A percentile compares a stretch with the other conserved stretches of the same genome.
Conservation (phyloP, 306 rosid species). For the Corylus heterophylla region DNA sequence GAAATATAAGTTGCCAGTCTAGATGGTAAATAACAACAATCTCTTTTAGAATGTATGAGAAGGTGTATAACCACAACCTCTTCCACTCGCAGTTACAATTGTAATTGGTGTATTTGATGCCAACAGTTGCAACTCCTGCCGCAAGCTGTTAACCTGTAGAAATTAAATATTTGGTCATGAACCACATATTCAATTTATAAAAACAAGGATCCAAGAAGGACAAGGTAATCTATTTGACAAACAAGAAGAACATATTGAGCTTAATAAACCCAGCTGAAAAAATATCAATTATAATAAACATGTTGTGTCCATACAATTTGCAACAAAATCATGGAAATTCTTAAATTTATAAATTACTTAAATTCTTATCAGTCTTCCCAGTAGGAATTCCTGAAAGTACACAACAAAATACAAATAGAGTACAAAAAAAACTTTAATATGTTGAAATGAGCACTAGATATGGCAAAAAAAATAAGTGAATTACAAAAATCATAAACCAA, state of each 20-base stretch:
- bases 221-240: neutral
- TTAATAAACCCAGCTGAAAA: neutral
- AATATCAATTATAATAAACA: neutral
- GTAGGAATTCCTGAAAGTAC: neutral
- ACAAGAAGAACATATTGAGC: neutral
- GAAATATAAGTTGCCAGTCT: neutral
- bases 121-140: constrained; percentile 59
- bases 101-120: constrained; percentile 56
- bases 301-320: neutral
- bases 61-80: constrained; percentile 50
- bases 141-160: constrained; percentile 74
- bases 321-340: neutral
- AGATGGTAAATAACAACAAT: neutral
- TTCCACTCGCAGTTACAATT: constrained; percentile 60
- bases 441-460: neutral
- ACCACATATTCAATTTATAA: constrained; percentile 8
- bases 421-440: neutral
- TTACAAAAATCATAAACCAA: neutral
- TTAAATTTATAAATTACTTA: neutral
- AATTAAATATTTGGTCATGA: constrained; percentile 17
- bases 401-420: neutral
- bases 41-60: constrained; percentile 14
- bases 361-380: neutral
- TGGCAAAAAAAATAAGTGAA: neutral
- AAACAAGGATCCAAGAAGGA: constrained; percentile 5